phyloP scores from a whole-genome alignment of 2,329 filamentous ascomycete genomes.

The Aspergillus aculeatus region DNA sequence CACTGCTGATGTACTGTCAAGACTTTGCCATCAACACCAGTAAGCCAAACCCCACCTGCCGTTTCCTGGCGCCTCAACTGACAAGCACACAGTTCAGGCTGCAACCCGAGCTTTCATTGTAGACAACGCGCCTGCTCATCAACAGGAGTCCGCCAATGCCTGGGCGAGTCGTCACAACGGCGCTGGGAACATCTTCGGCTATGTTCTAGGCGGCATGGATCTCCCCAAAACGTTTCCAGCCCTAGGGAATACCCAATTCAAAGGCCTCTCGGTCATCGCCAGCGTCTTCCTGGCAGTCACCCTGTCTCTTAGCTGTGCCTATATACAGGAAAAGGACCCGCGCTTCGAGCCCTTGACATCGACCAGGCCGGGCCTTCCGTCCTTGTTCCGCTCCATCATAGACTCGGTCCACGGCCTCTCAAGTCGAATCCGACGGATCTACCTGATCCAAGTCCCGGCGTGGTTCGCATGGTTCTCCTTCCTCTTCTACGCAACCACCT shows the following conservation, averaged over 20 bases:
- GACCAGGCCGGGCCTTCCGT: constrained; percentile 63
- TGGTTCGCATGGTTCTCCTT: constrained; percentile 96
- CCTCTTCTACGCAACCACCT: constrained; percentile 89
- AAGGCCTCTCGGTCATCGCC: constrained; percentile 85
- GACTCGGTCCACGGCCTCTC: constrained; percentile 74
- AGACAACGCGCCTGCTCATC: constrained; percentile 84
- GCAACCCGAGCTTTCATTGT: constrained; percentile 88
- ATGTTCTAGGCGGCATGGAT: constrained; percentile 79
- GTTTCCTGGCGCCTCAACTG: neutral
- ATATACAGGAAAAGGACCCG: constrained; percentile 76
- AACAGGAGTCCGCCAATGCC: constrained; percentile 88
- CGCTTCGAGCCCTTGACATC: constrained; percentile 63
- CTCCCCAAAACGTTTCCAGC: constrained; percentile 72
- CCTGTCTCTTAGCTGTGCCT: constrained; percentile 64
- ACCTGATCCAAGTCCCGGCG: constrained; percentile 75
- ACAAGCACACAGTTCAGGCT: constrained; percentile 66
- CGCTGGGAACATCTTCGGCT: constrained; percentile 85
- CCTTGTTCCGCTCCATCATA: constrained; percentile 76
- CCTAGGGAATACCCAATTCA: constrained; percentile 84
- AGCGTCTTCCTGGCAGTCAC: constrained; percentile 70
- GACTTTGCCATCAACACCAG: constrained; percentile 93
- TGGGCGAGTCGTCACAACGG: constrained; percentile 87
- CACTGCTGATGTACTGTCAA: constrained; percentile 80
- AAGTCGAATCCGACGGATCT: constrained; percentile 76
- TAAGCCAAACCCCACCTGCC: constrained; percentile 35